Evolutionary conservation across 1,284 basidiomycete genomes (phyloP).

Genomic region (Rugiboletus extremiorientalis): DNA sequence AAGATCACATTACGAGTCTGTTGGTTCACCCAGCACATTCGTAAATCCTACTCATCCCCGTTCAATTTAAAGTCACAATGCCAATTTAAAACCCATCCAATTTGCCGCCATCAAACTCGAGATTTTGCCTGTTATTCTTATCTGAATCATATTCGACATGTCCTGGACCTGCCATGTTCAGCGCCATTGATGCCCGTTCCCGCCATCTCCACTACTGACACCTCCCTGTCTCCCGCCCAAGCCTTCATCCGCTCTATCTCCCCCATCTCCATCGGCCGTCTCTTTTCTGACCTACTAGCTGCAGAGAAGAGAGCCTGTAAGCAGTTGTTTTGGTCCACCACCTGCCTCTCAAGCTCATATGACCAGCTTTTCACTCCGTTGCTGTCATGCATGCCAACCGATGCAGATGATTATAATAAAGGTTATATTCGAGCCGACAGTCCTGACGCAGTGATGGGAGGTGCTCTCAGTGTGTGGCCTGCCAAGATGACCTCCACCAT

Average conservation of each 20-base stretch:
- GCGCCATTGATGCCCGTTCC: too few species aligned
- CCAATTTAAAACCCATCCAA: too few species aligned
- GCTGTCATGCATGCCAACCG: constrained; percentile 34
- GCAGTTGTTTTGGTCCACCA: constrained; percentile 5
- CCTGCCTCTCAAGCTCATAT: constrained; percentile 6
- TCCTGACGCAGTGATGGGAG: constrained; percentile 34
- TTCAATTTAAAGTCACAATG: too few species aligned
- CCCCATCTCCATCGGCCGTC: too few species aligned
- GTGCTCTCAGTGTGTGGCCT: constrained; percentile 34
- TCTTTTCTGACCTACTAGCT: constrained; percentile 13
- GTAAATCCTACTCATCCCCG: constrained; percentile 1
- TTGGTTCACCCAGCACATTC: constrained; percentile 1
- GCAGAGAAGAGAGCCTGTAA: constrained; percentile 36
- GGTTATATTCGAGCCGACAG: constrained; percentile 34
- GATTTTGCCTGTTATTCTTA: too few species aligned
- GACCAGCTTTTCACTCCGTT: constrained; percentile 34
- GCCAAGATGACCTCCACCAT: constrained; percentile 22
- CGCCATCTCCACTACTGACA: too few species aligned
- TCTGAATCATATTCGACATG: too few species aligned
- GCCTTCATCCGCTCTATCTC: too few species aligned
- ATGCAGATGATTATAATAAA: constrained; percentile 33
- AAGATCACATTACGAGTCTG: constrained; percentile 75
- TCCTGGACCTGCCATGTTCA: too few species aligned
- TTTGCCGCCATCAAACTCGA: too few species aligned
- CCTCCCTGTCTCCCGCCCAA: too few species aligned